These are phyloP conservation scores for Petunia hybrid DNA, from an alignment of 305 asterid genomes.

Conservation along the genomic window DNA sequence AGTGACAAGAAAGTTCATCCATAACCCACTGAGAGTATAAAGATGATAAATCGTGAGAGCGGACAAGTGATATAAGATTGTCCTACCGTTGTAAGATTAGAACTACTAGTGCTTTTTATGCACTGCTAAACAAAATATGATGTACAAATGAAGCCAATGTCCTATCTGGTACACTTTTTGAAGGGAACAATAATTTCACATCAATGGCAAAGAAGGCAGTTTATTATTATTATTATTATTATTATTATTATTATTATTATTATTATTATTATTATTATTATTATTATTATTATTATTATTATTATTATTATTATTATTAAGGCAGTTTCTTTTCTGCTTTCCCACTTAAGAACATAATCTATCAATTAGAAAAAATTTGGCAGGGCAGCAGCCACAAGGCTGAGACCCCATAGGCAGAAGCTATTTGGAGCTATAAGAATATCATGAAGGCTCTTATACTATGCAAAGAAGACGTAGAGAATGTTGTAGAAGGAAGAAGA, in stretches of 20 bases:
- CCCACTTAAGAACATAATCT: neutral
- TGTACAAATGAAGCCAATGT: neutral
- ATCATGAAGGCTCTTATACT: neutral
- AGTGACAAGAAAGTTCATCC: neutral
- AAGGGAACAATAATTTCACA: neutral
- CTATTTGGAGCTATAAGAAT: neutral
- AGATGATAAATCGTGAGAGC: neutral
- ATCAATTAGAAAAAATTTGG: neutral
- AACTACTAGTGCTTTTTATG: neutral
- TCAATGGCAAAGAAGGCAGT: neutral
- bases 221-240: too few species aligned
- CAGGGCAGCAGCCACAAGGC: neutral
- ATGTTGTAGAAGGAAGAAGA: neutral
- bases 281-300: too few species aligned
- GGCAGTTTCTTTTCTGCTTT: neutral
- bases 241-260: too few species aligned
- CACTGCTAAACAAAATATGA: neutral
- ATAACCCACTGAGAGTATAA: neutral
- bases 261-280: too few species aligned
- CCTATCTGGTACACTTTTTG: neutral
- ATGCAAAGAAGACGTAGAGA: neutral
- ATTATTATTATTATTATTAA: neutral
- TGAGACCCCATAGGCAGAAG: neutral
- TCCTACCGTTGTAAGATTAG: neutral
- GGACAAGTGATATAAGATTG: neutral